Conservation (phyloP, 2,329 filamentous ascomycete species). For the Diaporthe eres region DNA sequence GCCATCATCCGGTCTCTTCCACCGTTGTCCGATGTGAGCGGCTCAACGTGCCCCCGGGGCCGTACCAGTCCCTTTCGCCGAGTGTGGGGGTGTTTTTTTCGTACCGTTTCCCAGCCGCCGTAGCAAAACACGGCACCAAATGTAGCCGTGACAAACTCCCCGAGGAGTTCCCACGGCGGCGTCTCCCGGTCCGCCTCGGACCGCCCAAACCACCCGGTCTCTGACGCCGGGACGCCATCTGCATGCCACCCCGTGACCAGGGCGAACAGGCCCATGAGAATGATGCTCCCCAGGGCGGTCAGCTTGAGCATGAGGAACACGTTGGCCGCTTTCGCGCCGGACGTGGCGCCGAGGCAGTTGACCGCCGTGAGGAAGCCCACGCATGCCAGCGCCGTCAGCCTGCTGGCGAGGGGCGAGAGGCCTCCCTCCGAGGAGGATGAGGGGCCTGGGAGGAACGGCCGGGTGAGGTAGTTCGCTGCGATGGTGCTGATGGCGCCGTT, state of each 20-base stretch:
- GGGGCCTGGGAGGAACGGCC: constrained; percentile 49
- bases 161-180: constrained; percentile 54
- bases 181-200: constrained; percentile 36
- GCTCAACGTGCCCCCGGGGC: not conserved
- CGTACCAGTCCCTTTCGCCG: too few relatives aligned
- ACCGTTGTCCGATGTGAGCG: not conserved
- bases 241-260: constrained; percentile 51
- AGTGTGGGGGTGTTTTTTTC: constrained; percentile 40
- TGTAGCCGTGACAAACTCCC: constrained; percentile 56
- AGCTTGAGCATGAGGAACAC: constrained; percentile 56
- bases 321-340: constrained; percentile 56
- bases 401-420: constrained; percentile 49
- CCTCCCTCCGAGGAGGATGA: constrained; percentile 4
- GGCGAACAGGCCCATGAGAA: constrained; percentile 44
- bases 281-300: constrained; percentile 45
- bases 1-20: constrained; percentile 1
- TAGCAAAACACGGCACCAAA: constrained; percentile 60
- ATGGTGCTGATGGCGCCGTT: constrained; percentile 61
- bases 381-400: constrained; percentile 54
- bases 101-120: constrained; percentile 60
- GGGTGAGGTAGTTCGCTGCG: constrained; percentile 57
- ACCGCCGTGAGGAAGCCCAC: constrained; percentile 56
- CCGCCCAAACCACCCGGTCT: constrained; percentile 50
- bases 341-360: constrained; percentile 59
- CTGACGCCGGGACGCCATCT: constrained; percentile 53